Evolutionary conservation across 148 eudicot species (phyloP).

Genomic region (Camellia sinensis): DNA sequence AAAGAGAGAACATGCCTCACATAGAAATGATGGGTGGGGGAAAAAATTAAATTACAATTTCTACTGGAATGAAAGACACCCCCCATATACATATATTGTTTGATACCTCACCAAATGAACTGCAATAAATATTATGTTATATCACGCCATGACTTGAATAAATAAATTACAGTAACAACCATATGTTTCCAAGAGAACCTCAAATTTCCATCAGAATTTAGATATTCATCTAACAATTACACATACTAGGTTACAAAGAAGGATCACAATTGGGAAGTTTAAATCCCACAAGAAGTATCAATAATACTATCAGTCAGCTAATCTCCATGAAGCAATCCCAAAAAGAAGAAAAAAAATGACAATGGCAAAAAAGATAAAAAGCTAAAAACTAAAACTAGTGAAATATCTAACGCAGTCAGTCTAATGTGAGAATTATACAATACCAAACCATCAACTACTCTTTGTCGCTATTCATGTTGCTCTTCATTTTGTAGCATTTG

Average conservation of each 20-base stretch:
- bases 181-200: background rate
- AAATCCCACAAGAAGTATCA: background rate
- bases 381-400: background rate
- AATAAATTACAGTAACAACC: background rate
- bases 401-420: background rate
- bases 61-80: too few relatives aligned
- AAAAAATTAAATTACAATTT: too few relatives aligned
- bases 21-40: too few relatives aligned
- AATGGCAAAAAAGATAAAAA: too few relatives aligned
- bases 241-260: background rate
- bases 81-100: too few relatives aligned
- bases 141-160: background rate
- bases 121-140: too few relatives aligned
- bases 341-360: background rate
- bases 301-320: background rate
- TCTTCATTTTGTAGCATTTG: slow-evolving; percentile 1
- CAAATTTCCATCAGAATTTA: background rate
- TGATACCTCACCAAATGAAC: too few relatives aligned
- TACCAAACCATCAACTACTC: background rate
- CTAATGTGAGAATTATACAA: background rate
- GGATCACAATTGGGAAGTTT: background rate
- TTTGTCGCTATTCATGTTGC: background rate
- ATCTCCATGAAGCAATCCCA: background rate
- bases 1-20: too few relatives aligned
- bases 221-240: background rate